phyloP scores from a whole-genome alignment of 164 flowering plant genomes.

The Houttuynia cordata region DNA sequence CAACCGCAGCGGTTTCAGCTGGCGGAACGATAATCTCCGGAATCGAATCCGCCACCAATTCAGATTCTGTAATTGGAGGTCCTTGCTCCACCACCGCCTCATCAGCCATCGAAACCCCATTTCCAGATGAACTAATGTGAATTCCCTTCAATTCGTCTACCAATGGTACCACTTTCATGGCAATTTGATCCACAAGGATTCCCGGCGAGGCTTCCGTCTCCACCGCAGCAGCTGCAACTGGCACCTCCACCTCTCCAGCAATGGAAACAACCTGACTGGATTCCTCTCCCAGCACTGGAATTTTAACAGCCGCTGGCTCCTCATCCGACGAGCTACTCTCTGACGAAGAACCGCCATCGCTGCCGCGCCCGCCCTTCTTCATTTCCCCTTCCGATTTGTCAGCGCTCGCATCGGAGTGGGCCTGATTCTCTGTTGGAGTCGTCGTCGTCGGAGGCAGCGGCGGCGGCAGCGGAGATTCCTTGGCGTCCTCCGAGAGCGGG shows the following conservation, averaged over 20 bases:
- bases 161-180: not conserved
- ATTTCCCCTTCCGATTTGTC: not conserved
- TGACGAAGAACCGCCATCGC: too few species aligned
- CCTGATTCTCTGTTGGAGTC: too few species aligned
- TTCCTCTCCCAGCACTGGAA: not conserved
- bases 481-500: not conserved
- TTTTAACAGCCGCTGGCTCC: not conserved
- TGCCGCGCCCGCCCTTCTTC: too few species aligned
- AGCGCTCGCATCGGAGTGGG: not conserved
- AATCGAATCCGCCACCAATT: not conserved
- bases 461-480: too few species aligned
- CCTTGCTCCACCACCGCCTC: not conserved
- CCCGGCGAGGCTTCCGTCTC: not conserved
- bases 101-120: not conserved
- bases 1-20: not conserved
- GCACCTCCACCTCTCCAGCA: not conserved
- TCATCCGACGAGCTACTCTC: not conserved
- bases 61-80: not conserved
- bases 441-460: too few species aligned
- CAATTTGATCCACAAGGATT: not conserved
- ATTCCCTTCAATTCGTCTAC: not conserved
- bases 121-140: not conserved
- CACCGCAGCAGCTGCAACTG: not conserved
- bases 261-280: not conserved
- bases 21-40: not conserved